A percentile compares a stretch with the other conserved stretches of the same genome.
Evolutionary conservation across 2,329 filamentous ascomycete genomes (phyloP).

Genomic region (Fusarium sulawesiense): DNA sequence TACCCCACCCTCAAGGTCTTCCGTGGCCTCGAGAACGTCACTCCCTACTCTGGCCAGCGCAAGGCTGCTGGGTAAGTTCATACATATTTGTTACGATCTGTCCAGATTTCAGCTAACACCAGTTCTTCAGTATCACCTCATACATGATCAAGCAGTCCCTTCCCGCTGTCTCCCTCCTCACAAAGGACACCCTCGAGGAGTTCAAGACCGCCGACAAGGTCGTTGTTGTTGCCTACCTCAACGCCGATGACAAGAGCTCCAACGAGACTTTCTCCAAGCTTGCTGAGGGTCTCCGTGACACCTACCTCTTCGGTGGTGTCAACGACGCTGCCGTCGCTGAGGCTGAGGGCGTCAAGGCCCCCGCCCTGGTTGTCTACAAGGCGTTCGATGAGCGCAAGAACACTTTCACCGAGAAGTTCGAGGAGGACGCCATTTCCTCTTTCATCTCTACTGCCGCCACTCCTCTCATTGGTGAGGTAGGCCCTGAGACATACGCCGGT

Average conservation of each 20-base stretch:
- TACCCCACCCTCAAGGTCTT: constrained; percentile 99
- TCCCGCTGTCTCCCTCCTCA: constrained; percentile 87
- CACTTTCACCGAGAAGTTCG: constrained; percentile 81
- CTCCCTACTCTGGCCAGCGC: constrained; percentile 87
- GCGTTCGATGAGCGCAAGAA: constrained; percentile 96
- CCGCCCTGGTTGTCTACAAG: constrained; percentile 95
- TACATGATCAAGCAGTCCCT: constrained; percentile 99
- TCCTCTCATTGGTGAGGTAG: constrained; percentile 93
- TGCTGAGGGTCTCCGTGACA: constrained; percentile 83
- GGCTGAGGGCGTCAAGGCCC: constrained; percentile 88
- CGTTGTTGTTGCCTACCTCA: constrained; percentile 90
- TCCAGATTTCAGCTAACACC: constrained; percentile 36
- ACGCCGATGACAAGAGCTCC: constrained; percentile 81
- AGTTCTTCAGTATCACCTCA: constrained; percentile 66
- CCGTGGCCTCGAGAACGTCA: constrained; percentile 84
- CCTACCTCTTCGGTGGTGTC: constrained; percentile 90
- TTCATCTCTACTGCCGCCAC: constrained; percentile 89
- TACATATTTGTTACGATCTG: background rate
- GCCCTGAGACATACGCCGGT: constrained; percentile 92
- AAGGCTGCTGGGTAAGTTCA: constrained; percentile 79
- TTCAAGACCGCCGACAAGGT: constrained; percentile 99
- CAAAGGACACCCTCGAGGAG: constrained; percentile 85
- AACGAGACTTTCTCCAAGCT: constrained; percentile 84
- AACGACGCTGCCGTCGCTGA: constrained; percentile 86
- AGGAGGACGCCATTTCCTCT: constrained; percentile 79